Percentiles rank a stretch among this genome's conserved stretches.
phyloP scores from a whole-genome alignment of 345 rosid species.

The Leavenworthia alabamica region DNA sequence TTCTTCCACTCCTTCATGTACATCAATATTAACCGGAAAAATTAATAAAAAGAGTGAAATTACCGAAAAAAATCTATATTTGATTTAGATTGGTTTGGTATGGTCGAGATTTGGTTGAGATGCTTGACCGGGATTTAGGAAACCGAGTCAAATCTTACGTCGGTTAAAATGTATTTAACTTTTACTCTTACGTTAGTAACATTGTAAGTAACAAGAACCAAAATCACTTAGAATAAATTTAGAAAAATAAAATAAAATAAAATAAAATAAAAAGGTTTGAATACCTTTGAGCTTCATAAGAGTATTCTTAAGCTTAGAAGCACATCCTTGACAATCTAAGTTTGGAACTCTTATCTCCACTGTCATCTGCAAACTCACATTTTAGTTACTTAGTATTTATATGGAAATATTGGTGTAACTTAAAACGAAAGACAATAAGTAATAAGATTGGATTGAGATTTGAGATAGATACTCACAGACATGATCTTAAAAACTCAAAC shows the following conservation, averaged over 20 bases:
- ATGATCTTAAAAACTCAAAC: constrained; percentile 24
- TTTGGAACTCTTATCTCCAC: constrained; percentile 89
- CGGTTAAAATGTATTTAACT: not conserved
- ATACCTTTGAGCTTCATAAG: constrained; percentile 86
- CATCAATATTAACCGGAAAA: not conserved
- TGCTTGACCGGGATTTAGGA: not conserved
- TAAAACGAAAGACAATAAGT: not conserved
- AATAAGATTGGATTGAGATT: not conserved
- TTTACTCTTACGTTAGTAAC: too few species aligned
- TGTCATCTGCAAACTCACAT: constrained; percentile 39
- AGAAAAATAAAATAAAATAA: not conserved
- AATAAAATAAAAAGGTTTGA: not conserved
- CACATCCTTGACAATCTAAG: constrained; percentile 88
- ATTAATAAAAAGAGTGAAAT: not conserved
- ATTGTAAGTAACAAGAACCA: too few species aligned
- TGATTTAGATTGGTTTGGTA: not conserved
- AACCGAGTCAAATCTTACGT: not conserved
- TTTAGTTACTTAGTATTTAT: not conserved
- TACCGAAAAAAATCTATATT: not conserved
- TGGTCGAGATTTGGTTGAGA: not conserved
- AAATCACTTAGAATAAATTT: not conserved
- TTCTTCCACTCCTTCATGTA: constrained; percentile 59
- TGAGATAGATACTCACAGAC: constrained; percentile 45
- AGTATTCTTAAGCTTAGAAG: constrained; percentile 77
- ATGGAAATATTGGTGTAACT: not conserved